phyloP scores from a whole-genome alignment of 2,329 filamentous ascomycete genomes.

The Fusarium foetens region DNA sequence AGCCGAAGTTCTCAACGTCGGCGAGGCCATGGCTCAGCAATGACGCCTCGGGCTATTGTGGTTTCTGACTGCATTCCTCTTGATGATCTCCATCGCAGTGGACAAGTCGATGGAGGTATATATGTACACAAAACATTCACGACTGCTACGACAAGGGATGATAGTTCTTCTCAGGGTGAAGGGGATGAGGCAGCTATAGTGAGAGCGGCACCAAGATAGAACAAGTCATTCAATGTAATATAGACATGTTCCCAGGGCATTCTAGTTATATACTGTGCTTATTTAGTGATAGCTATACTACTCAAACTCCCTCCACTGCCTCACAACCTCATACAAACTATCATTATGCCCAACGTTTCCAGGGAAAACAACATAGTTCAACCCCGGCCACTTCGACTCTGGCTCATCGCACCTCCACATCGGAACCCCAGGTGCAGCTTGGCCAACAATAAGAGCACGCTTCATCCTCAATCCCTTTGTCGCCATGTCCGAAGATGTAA shows the following conservation, averaged over 20 bases:
- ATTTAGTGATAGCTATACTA: background rate
- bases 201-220: background rate
- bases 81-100: constrained; percentile 1
- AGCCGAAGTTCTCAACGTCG: constrained; percentile 1
- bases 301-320: constrained; percentile 14
- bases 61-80: constrained; percentile 14
- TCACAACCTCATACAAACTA: constrained; percentile 11
- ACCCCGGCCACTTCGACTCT: constrained; percentile 55
- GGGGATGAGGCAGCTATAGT: constrained; percentile 14
- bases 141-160: background rate
- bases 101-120: constrained; percentile 6
- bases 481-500: constrained; percentile 68
- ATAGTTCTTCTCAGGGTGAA: constrained; percentile 1
- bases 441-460: constrained; percentile 63
- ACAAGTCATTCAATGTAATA: too few relatives aligned
- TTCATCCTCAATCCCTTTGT: constrained; percentile 66
- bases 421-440: constrained; percentile 67
- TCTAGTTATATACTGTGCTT: background rate
- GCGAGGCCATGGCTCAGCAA: constrained; percentile 1
- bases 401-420: constrained; percentile 68
- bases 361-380: constrained; percentile 23
- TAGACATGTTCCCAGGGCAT: too few relatives aligned
- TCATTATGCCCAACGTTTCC: constrained; percentile 18
- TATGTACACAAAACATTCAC: constrained; percentile 27
- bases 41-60: background rate